Conservation (phyloP, 768 basidiomycete genomes). For the Rhodotorula toruloides region DNA sequence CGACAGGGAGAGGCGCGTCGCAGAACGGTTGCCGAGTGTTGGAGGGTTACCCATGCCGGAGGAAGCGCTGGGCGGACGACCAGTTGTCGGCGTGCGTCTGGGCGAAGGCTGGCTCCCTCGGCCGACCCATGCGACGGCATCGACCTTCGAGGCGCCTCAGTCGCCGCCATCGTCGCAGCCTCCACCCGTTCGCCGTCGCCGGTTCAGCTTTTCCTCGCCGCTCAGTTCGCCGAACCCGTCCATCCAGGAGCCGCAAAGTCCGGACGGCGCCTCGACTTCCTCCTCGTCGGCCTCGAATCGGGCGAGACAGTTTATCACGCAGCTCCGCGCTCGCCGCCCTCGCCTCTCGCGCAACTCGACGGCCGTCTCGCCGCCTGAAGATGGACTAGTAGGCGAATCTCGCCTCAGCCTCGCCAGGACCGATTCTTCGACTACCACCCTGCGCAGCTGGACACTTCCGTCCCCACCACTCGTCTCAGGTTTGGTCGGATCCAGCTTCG, state of each 20-base stretch:
- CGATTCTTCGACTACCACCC: not conserved
- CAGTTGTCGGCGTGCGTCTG: slow-evolving; percentile 6
- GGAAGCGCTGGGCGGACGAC: not conserved
- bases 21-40: not conserved
- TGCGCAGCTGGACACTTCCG: not conserved
- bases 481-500: not conserved
- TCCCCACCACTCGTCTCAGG: not conserved
- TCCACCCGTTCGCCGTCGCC: not conserved
- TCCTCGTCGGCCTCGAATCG: not conserved
- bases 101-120: slow-evolving; percentile 15
- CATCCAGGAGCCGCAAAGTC: not conserved
- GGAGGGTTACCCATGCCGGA: not conserved
- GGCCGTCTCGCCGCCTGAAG: not conserved
- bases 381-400: no score
- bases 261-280: not conserved
- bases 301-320: slow-evolving; percentile 26
- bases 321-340: slow-evolving; percentile 26
- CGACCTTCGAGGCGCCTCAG: not conserved
- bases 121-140: no score
- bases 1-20: not conserved
- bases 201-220: not conserved
- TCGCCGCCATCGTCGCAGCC: not conserved
- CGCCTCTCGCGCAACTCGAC: slow-evolving; percentile 12
- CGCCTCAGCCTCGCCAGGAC: not conserved
- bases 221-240: not conserved